Percentiles rank a stretch among this genome's conserved stretches.
Conservation (phyloP, 306 rosid species). For the Malus sieversii region DNA sequence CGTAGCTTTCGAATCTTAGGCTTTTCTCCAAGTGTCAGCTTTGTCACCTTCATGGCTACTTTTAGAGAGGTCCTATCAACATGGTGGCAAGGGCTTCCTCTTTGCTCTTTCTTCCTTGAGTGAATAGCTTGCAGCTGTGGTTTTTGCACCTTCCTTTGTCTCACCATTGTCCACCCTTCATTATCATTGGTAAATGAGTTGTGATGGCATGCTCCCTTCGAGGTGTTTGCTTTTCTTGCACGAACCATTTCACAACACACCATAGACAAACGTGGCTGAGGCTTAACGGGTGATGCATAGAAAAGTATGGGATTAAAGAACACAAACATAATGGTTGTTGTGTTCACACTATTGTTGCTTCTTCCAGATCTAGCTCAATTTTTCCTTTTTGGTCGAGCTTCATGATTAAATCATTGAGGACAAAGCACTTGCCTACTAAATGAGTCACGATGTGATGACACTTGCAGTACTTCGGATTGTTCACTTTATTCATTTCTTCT, state of each 20-base stretch:
- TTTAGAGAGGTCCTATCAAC: too few species aligned
- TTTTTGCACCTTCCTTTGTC: neutral
- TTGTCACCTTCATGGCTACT: too few species aligned
- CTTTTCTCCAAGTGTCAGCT: too few species aligned
- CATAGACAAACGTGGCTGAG: neutral
- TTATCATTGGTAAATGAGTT: accelerated
- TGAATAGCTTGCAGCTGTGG: accelerated
- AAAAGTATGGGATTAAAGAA: neutral
- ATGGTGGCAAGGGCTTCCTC: too few species aligned
- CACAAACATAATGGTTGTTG: neutral
- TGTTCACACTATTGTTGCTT: neutral
- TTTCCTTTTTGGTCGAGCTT: neutral
- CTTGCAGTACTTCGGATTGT: too few species aligned
- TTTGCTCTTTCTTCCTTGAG: neutral
- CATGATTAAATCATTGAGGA: neutral
- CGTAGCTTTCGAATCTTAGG: too few species aligned
- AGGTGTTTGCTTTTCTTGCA: too few species aligned
- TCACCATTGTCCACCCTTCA: neutral
- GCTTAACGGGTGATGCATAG: neutral
- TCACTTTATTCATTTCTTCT: neutral
- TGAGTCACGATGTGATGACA: too few species aligned
- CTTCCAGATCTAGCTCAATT: neutral
- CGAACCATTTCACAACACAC: too few species aligned
- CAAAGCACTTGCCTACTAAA: neutral
- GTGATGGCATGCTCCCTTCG: too few species aligned